Evolutionary conservation across 139 green algal genomes (phyloP), one percentile per base, ranked within the genome.

Genomic region (Deuterostichococcus epilithicus): DNA sequence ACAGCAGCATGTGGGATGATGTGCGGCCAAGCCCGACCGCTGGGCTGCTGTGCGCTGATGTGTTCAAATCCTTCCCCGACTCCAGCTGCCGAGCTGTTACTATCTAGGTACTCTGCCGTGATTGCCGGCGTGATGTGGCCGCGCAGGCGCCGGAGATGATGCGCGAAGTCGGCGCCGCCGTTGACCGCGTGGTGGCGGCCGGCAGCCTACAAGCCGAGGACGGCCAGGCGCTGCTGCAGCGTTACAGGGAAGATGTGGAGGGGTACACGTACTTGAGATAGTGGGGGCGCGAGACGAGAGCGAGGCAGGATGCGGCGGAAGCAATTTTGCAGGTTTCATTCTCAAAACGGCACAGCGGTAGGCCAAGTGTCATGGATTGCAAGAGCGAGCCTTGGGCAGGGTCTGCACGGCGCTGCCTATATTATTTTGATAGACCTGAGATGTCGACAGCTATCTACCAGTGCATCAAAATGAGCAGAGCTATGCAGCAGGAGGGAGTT

Each of bases 221-320:
- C 3, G 73, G 34, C 26, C 22, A 38, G 25, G 20, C 6, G 5
- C 22, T 78, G 59, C 4, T 72, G 59, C 58, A 72, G 36, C 5
- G 20, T 0, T 78, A 65, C 59, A 38, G 23, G 33, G 28, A 34
- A 63, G 35, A 32, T 8, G 3, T 78, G 35, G 25, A 45, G 8
- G 70, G 58, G 35, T 78, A 78, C 73, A 78, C 73, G 22, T 78
- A 78, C 59, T 37, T 78, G n/a, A n/a, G n/a, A n/a, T n/a, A n/a
- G n/a, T n/a, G n/a, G n/a, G n/a, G n/a, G n/a, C n/a, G n/a, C n/a
- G n/a, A n/a, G n/a, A n/a, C n/a, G n/a, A n/a, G n/a, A n/a, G n/a
- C n/a, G n/a, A n/a, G n/a, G n/a, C n/a, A n/a, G n/a, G n/a, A n/a
- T n/a, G n/a, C n/a, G n/a, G n/a, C n/a, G n/a, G n/a, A n/a, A n/a